Evolutionary conservation across 768 basidiomycete species (phyloP), one percentile per base, ranked within the genome.

Genomic region (Phanerochaete carnosa): DNA sequence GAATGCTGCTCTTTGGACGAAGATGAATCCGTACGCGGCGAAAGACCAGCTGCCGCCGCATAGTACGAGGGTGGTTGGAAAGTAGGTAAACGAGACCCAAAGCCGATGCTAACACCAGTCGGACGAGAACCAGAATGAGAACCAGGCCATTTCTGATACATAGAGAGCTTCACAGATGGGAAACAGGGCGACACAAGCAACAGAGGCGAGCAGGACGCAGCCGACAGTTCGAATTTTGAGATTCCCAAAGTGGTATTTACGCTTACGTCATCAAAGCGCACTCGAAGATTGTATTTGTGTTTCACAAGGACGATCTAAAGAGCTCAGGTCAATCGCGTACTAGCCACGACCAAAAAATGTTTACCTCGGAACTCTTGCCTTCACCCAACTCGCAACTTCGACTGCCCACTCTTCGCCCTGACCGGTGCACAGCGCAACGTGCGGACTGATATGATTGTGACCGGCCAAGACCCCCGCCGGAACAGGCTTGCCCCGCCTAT

Each of bases 361-460:
- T 43, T 26, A 55, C 54, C 43, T 55, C 9, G 37, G 35, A 32
- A 55, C 33, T n/a, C 35, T 39, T 9, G 54, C 32, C 47, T 65
- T 65, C 50, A 71, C 49, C 67, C 67, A 71, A 13, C 58, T 62
- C 16, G 55, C 62, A 1, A 81, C 78, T 19, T 83, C 78, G 58
- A 80, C 73, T 1, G 76, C 86, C 86, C 87, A 88, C 32, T 81
- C 76, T 65, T 89, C 87, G 19, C 83, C 88, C 64, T 83, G 70
- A 1, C 87, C 86, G 1, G 78, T 80, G 2, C 75, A 69, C 59
- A 87, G 65, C 15, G 77, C 78, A 74, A 75, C 79, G 52, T 79
- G 77, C 15, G 78, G 65, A 60, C 86, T 89, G 58, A 89, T 73
- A 64, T 89, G 88, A 68, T 89, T 89, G 62, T 90, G 87, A 0